A percentile compares a stretch with the other conserved stretches of the same genome.
These are phyloP conservation scores for Osmanthus fragrans DNA, from an alignment of 257 asterid genomes.

Conservation along the genomic window DNA sequence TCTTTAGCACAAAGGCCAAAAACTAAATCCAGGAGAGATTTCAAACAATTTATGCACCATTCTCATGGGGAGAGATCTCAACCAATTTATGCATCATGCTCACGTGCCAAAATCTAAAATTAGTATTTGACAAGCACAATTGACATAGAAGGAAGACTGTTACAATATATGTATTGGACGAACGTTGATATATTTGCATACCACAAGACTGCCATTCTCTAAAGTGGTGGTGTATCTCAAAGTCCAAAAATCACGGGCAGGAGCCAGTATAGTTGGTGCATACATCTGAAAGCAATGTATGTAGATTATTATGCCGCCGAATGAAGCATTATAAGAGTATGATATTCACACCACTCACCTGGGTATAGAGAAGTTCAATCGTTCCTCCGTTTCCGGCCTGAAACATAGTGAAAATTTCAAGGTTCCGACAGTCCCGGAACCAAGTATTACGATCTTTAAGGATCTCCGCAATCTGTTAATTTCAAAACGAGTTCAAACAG, in stretches of 20 bases:
- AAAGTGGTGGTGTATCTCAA: constrained; percentile 90
- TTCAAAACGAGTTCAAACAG: neutral
- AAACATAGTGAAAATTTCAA: constrained; percentile 85
- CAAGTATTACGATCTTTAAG: constrained; percentile 96
- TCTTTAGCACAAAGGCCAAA: neutral
- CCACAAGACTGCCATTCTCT: constrained; percentile 95
- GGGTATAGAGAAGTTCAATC: constrained; percentile 80
- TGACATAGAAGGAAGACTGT: neutral
- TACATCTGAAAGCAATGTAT: constrained; percentile 53
- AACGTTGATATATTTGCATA: constrained; percentile 37
- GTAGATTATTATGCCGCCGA: neutral
- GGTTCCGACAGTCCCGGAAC: constrained; percentile 95
- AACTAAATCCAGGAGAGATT: neutral
- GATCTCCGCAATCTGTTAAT: constrained; percentile 84
- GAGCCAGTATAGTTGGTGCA: constrained; percentile 94
- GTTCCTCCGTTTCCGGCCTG: constrained; percentile 97
- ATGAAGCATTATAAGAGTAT: neutral
- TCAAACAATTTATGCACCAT: neutral
- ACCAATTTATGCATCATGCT: neutral
- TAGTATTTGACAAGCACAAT: neutral
- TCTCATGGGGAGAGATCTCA: neutral
- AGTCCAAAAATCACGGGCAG: constrained; percentile 98
- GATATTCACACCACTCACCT: constrained; percentile 44
- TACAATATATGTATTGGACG: neutral
- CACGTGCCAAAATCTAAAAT: neutral